Evolutionary conservation across 2,329 filamentous ascomycete species (phyloP).

Genomic region (Hypoxylon sp.): DNA sequence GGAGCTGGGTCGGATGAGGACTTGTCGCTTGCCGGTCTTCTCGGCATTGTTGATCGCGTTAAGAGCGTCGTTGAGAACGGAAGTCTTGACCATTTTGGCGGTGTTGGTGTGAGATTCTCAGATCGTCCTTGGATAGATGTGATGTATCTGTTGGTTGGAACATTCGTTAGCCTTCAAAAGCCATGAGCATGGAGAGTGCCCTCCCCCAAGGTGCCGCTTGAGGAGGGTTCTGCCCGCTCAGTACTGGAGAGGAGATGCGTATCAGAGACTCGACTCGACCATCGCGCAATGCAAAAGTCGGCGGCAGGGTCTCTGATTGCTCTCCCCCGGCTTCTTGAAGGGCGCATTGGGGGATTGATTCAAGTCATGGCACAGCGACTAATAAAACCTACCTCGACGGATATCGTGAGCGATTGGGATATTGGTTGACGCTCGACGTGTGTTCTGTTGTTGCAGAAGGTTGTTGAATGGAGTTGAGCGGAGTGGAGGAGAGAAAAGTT

Average conservation of each 20-base stretch:
- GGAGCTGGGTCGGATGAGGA: conserved; percentile 96
- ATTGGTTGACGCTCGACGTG: conserved; percentile 48
- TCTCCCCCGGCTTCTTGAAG: conserved; percentile 70
- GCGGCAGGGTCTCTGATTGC: conserved; percentile 66
- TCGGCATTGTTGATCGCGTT: conserved; percentile 99
- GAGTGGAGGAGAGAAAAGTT: conserved; percentile 48
- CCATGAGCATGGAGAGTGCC: conserved; percentile 79
- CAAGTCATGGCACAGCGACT: conserved; percentile 53
- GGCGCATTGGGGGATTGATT: conserved; percentile 53
- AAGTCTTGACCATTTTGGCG: conserved; percentile 98
- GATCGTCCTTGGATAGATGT: conserved; percentile 70
- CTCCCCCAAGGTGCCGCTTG: conserved; percentile 61
- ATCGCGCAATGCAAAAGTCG: conserved; percentile 31
- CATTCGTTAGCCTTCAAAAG: conserved; percentile 73
- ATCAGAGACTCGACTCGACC: conserved; percentile 60
- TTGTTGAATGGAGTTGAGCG: conserved; percentile 30
- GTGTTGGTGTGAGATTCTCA: conserved; percentile 81
- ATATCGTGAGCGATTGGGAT: conserved; percentile 39
- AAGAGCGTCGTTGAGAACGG: conserved; percentile 99
- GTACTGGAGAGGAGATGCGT: conserved; percentile 75
- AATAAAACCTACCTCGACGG: conserved; percentile 63
- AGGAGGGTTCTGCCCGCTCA: conserved; percentile 80
- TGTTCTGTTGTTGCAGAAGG: conserved; percentile 49
- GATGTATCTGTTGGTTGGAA: conserved; percentile 72
- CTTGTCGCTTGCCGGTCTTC: conserved; percentile 99